phyloP scores from a whole-genome alignment of 306 rosid genomes.

The Fragaria vesca region DNA sequence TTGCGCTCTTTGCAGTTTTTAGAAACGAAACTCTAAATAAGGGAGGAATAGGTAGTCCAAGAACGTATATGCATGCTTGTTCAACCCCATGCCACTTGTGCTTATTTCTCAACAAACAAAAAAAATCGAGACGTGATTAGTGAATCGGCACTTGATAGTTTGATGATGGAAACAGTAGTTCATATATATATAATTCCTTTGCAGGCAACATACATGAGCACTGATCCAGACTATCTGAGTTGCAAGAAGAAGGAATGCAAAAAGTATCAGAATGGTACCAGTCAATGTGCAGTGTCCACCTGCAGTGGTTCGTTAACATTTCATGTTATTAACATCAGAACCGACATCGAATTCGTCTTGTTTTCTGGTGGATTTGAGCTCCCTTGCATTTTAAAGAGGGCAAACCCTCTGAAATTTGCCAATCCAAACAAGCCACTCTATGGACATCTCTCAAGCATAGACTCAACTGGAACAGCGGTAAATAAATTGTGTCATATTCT shows the following conservation, averaged over 20 bases:
- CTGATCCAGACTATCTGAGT: slow-evolving; percentile 59
- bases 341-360: slow-evolving; percentile 70
- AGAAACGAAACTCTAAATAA: too few species aligned
- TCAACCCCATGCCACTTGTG: neutral
- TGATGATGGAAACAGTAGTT: neutral
- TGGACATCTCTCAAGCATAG: slow-evolving; percentile 64
- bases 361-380: slow-evolving; percentile 58
- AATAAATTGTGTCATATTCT: neutral
- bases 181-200: neutral
- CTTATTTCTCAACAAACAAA: too few species aligned
- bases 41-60: too few species aligned
- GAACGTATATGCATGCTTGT: neutral
- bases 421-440: slow-evolving; percentile 70
- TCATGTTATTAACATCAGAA: slow-evolving; percentile 83
- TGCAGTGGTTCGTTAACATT: slow-evolving; percentile 66
- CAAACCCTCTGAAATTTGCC: slow-evolving; percentile 47
- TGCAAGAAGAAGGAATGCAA: slow-evolving; percentile 68
- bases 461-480: slow-evolving; percentile 43
- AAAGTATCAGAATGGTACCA: slow-evolving; percentile 15
- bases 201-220: slow-evolving; percentile 57
- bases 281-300: slow-evolving; percentile 32
- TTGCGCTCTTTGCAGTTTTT: too few species aligned
- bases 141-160: neutral
- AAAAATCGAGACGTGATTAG: neutral
- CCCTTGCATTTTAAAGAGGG: slow-evolving; percentile 56